Percentiles rank a stretch among this genome's conserved stretches.
These are phyloP conservation scores for Rhodotorula taiwanensis DNA, from an alignment of 768 basidiomycete genomes.

Conservation along the genomic window DNA sequence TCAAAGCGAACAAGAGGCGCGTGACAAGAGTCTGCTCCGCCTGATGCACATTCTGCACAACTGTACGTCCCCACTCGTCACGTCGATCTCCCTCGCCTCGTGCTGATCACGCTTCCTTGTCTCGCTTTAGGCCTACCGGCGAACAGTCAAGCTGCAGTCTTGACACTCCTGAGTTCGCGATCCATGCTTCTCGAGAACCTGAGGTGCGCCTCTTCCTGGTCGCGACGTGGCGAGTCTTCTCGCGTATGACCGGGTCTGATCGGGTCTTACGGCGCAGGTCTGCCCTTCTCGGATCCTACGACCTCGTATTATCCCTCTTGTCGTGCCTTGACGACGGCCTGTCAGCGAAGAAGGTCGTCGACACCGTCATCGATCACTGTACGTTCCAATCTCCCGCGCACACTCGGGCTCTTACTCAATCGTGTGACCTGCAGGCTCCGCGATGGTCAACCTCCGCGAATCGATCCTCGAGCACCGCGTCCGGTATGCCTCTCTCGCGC, in stretches of 20 bases:
- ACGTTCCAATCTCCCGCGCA: slow-evolving; percentile 34
- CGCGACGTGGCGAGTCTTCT: neutral
- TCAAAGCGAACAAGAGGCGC: slow-evolving; percentile 43
- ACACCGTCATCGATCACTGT: slow-evolving; percentile 78
- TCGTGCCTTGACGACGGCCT: slow-evolving; percentile 86
- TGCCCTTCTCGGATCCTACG: slow-evolving; percentile 86
- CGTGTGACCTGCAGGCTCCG: slow-evolving; percentile 59
- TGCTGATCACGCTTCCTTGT: no score
- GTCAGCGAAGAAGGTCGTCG: slow-evolving; percentile 79
- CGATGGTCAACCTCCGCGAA: slow-evolving; percentile 84
- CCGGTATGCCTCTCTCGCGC: slow-evolving; percentile 68
- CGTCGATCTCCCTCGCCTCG: no score
- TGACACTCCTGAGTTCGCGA: slow-evolving; percentile 65
- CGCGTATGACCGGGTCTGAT: no score
- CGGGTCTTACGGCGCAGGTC: slow-evolving; percentile 51
- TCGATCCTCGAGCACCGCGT: slow-evolving; percentile 75
- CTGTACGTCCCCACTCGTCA: slow-evolving; percentile 45
- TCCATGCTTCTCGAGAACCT: slow-evolving; percentile 70
- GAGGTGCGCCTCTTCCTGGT: slow-evolving; percentile 2
- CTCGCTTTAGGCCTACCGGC: slow-evolving; percentile 10
- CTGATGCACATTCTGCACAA: slow-evolving; percentile 45
- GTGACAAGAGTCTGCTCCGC: slow-evolving; percentile 43
- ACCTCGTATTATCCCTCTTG: slow-evolving; percentile 75
- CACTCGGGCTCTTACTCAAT: neutral
- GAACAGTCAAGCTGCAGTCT: slow-evolving; percentile 49